A percentile compares a stretch with the other conserved stretches of the same genome.
Conservation (phyloP, 2,329 filamentous ascomycete species). For the Exophiala lecanii-corni region DNA sequence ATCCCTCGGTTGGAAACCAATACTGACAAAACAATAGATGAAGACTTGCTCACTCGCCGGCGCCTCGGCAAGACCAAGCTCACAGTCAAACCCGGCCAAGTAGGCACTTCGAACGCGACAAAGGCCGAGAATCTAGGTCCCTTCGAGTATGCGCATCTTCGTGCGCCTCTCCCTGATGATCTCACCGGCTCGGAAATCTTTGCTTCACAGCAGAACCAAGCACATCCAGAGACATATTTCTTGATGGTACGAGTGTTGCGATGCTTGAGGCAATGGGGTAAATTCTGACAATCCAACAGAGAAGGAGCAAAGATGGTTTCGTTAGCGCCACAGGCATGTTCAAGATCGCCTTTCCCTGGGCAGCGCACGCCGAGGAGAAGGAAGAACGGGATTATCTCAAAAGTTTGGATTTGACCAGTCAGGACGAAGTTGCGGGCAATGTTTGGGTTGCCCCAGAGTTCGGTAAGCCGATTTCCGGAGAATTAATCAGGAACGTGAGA, state of each 20-base stretch:
- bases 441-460: constrained; percentile 85
- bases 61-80: constrained; percentile 91
- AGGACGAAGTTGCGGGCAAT: constrained; percentile 91
- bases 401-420: constrained; percentile 68
- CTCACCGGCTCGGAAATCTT: constrained; percentile 87
- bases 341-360: constrained; percentile 65
- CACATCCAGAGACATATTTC: constrained; percentile 84
- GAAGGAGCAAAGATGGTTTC: constrained; percentile 62
- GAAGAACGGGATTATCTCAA: constrained; percentile 72
- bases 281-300: constrained; percentile 34
- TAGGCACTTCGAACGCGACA: constrained; percentile 65
- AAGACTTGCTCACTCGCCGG: constrained; percentile 73
- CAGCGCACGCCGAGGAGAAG: constrained; percentile 55
- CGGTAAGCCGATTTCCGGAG: constrained; percentile 42
- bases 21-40: constrained; percentile 47
- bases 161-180: constrained; percentile 86
- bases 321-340: constrained; percentile 67
- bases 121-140: constrained; percentile 70
- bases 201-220: constrained; percentile 59
- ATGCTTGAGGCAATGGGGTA: too few species aligned
- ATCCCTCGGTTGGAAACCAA: too few species aligned
- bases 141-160: constrained; percentile 94
- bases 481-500: constrained; percentile 16
- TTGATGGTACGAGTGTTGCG: constrained; percentile 78
- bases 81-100: constrained; percentile 70